These are phyloP conservation scores for Ceratocystiopsis brevicomis DNA, from an alignment of 2,329 filamentous ascomycete species.

Conservation along the genomic window DNA sequence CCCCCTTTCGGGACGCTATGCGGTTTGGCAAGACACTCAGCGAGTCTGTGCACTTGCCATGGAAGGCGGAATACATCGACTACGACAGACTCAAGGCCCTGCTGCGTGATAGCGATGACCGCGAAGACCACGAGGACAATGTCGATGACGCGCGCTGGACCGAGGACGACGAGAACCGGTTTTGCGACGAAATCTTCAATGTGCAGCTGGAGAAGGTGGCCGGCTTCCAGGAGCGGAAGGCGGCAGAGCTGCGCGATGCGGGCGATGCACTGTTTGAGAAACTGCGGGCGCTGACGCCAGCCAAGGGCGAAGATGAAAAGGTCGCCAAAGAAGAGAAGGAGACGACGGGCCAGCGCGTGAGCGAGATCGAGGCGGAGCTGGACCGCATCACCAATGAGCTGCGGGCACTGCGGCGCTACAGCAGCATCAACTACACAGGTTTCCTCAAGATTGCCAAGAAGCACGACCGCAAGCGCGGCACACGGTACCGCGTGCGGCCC, in stretches of 20 bases:
- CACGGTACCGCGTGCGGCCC: constrained; percentile 71
- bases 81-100: constrained; percentile 84
- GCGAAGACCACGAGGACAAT: constrained; percentile 38
- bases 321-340: constrained; percentile 25
- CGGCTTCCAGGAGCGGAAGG: constrained; percentile 67
- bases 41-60: constrained; percentile 62
- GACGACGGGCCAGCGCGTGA: constrained; percentile 34
- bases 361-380: constrained; percentile 59
- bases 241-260: constrained; percentile 35
- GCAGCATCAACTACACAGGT: constrained; percentile 89
- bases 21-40: constrained; percentile 82
- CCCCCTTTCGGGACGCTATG: constrained; percentile 35
- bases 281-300: constrained; percentile 62
- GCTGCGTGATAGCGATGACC: constrained; percentile 50
- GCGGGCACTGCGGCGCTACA: constrained; percentile 86
- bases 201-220: constrained; percentile 90
- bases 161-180: constrained; percentile 78
- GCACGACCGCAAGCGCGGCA: constrained; percentile 82
- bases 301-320: constrained; percentile 20
- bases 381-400: constrained; percentile 79
- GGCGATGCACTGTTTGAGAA: constrained; percentile 42
- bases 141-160: constrained; percentile 42
- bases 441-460: constrained; percentile 99
- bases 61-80: constrained; percentile 89
- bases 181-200: constrained; percentile 90